A percentile compares a stretch with the other conserved stretches of the same genome.
Evolutionary conservation across 805 yeast species (phyloP).

Genomic region (Wickerhamomyces hampshirensis): DNA sequence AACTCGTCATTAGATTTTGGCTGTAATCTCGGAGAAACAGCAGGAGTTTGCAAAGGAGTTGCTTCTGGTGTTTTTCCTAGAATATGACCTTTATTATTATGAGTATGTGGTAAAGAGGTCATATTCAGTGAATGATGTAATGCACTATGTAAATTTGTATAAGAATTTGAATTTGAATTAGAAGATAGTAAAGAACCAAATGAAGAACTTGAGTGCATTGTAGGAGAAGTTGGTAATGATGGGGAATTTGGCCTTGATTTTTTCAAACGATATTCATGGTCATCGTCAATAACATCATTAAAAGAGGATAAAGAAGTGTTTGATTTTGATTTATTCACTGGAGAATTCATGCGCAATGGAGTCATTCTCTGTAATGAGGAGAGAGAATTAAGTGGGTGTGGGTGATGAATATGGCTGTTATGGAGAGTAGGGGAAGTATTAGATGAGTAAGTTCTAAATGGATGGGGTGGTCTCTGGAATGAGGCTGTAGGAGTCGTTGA

Average conservation of each 20-base stretch:
- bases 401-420: constrained; percentile 20
- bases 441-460: constrained; percentile 13
- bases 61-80: constrained; percentile 27
- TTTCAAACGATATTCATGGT: constrained; percentile 30
- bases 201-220: background rate
- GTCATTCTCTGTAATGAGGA: constrained; percentile 61
- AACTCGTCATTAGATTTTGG: constrained; percentile 18
- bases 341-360: constrained; percentile 36
- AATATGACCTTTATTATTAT: constrained; percentile 11
- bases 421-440: constrained; percentile 19
- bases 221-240: constrained; percentile 20
- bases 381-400: constrained; percentile 33
- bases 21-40: constrained; percentile 22
- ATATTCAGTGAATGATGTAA: constrained; percentile 18
- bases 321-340: constrained; percentile 21
- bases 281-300: constrained; percentile 38
- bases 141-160: constrained; percentile 21
- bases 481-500: constrained; percentile 12
- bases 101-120: constrained; percentile 12
- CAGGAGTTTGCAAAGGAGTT: constrained; percentile 25
- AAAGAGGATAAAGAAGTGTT: constrained; percentile 24
- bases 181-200: constrained; percentile 2
- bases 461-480: constrained; percentile 14
- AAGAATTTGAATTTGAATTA: constrained; percentile 18
- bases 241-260: constrained; percentile 37